Evolutionary conservation across 345 rosid species (phyloP).

Genomic region (Pistacia integerrima): DNA sequence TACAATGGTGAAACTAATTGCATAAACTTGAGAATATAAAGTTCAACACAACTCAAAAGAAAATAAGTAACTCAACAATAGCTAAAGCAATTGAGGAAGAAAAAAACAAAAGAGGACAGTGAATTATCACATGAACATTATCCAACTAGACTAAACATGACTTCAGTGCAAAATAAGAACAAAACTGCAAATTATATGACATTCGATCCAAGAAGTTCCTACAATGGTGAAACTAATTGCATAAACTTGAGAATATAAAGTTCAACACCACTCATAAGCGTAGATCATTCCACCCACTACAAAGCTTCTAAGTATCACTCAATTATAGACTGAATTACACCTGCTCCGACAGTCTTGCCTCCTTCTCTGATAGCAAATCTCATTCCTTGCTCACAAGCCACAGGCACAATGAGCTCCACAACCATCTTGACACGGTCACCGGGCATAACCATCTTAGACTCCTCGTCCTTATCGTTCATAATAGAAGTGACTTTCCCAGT

Average conservation of each 20-base stretch:
- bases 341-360: constrained; percentile 95
- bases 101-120: constrained; percentile 3
- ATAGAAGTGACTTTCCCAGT: constrained; percentile 76
- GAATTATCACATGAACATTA: constrained; percentile 32
- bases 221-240: constrained; percentile 39
- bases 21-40: constrained; percentile 32
- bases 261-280: constrained; percentile 28
- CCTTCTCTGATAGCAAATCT: constrained; percentile 97
- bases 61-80: background rate
- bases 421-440: constrained; percentile 92
- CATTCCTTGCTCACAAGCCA: constrained; percentile 96
- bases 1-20: constrained; percentile 36
- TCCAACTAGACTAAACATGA: constrained; percentile 37
- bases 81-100: background rate
- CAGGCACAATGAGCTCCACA: constrained; percentile 88
- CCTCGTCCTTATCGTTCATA: constrained; percentile 91
- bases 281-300: constrained; percentile 1
- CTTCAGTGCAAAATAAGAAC: constrained; percentile 30
- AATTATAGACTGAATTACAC: constrained; percentile 84
- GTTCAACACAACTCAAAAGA: constrained; percentile 28
- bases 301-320: constrained; percentile 31
- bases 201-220: constrained; percentile 28
- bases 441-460: constrained; percentile 98
- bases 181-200: constrained; percentile 51
- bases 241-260: constrained; percentile 29